These are phyloP conservation scores for Colletotrichum viniferum DNA, from an alignment of 2,329 filamentous ascomycete species.

Conservation along the genomic window DNA sequence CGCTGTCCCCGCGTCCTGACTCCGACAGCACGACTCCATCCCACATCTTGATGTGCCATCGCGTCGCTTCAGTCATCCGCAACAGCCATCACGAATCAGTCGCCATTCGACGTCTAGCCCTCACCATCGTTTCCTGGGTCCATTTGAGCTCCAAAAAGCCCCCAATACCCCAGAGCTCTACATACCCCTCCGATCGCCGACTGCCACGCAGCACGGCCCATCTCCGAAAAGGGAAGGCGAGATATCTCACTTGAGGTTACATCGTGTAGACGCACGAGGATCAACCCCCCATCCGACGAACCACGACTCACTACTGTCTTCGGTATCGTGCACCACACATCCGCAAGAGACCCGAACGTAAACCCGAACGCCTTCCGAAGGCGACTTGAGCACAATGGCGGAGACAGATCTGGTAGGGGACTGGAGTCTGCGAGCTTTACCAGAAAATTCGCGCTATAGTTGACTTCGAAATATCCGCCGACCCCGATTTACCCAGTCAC, in stretches of 20 bases:
- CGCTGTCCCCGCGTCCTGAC: background rate
- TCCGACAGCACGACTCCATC: background rate
- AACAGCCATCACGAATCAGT: background rate
- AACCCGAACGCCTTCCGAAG: background rate
- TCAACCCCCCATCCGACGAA: background rate
- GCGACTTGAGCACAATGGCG: background rate
- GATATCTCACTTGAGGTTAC: conserved; percentile 3
- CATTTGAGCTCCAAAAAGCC: background rate
- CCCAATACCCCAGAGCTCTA: background rate
- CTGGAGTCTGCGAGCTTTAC: background rate
- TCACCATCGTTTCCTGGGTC: background rate
- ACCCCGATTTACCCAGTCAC: background rate
- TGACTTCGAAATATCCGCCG: background rate
- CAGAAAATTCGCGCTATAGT: background rate
- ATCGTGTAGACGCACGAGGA: background rate
- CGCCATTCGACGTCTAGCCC: background rate
- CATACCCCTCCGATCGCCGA: background rate
- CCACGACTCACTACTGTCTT: background rate
- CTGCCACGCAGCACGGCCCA: background rate
- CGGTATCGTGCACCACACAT: background rate
- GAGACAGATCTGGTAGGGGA: background rate
- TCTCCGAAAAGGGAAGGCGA: conserved; percentile 11
- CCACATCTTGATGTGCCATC: background rate
- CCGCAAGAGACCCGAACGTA: background rate
- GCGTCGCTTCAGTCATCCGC: background rate